Conservation (phyloP, 2,329 filamentous ascomycete species). For the Arachnomyces sp. region DNA sequence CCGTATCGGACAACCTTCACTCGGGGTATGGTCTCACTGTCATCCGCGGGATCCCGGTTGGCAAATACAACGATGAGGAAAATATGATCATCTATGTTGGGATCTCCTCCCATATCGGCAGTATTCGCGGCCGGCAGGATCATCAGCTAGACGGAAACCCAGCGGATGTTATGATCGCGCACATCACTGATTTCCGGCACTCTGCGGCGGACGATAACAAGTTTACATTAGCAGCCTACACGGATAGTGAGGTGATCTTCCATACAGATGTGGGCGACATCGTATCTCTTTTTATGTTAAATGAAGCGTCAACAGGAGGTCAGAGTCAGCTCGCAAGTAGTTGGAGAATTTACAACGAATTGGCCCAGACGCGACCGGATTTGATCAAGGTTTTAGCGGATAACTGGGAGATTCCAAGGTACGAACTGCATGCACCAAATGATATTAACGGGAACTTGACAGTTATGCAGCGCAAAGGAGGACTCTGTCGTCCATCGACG, state of each 20-base stretch:
- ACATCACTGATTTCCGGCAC: constrained; percentile 55
- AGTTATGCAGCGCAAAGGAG: no score
- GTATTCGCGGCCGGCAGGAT: constrained; percentile 36
- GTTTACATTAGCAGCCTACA: constrained; percentile 39
- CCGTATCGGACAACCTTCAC: constrained; percentile 32
- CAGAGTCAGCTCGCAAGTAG: constrained; percentile 47
- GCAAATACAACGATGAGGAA: constrained; percentile 28
- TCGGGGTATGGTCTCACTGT: constrained; percentile 39
- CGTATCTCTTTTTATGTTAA: constrained; percentile 43
- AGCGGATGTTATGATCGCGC: constrained; percentile 47
- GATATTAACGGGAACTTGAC: no score
- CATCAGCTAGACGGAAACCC: constrained; percentile 20
- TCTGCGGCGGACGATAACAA: constrained; percentile 19
- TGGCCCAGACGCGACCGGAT: constrained; percentile 47
- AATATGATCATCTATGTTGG: constrained; percentile 39
- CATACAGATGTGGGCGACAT: constrained; percentile 52
- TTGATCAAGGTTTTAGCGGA: constrained; percentile 45
- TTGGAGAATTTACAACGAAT: constrained; percentile 49
- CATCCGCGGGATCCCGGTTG: constrained; percentile 34
- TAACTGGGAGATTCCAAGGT: constrained; percentile 29
- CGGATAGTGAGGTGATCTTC: constrained; percentile 41
- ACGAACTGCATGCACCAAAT: no score
- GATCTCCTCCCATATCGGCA: constrained; percentile 36
- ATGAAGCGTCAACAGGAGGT: constrained; percentile 43
- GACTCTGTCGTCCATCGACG: constrained; percentile 24